Conservation (phyloP, 257 asterid species). For the Nicotiana attenuata region DNA sequence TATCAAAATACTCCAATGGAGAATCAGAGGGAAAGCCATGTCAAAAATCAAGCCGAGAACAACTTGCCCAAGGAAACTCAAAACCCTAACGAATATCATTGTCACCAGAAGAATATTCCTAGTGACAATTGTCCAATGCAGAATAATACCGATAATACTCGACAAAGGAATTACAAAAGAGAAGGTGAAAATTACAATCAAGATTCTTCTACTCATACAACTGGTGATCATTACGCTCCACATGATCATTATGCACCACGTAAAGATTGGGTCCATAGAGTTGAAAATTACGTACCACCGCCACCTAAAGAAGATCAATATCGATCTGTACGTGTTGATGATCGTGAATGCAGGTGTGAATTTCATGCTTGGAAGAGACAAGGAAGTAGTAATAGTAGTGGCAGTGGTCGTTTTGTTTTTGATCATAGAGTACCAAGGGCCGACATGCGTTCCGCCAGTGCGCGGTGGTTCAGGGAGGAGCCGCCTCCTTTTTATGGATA, state of each 20-base stretch:
- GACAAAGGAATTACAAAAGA: background rate
- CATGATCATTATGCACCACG: background rate
- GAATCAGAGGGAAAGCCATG: background rate
- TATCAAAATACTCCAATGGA: background rate
- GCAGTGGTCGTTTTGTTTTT: background rate
- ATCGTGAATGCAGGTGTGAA: background rate
- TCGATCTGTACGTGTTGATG: background rate
- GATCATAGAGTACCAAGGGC: background rate
- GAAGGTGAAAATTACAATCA: background rate
- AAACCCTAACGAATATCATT: background rate
- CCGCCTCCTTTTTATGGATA: background rate
- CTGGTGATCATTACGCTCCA: background rate
- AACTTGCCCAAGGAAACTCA: background rate
- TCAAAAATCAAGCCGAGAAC: background rate
- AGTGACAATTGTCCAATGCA: background rate
- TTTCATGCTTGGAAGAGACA: constrained; percentile 8
- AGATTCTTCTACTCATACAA: background rate
- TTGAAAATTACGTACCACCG: background rate
- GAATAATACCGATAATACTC: background rate
- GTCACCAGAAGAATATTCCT: background rate
- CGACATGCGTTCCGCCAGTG: background rate
- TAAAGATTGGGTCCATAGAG: background rate
- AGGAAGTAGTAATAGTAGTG: background rate
- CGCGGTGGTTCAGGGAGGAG: background rate
- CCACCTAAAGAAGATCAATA: background rate